phyloP scores from a whole-genome alignment of 257 asterid genomes.

The Cynanchum wilfordii region DNA sequence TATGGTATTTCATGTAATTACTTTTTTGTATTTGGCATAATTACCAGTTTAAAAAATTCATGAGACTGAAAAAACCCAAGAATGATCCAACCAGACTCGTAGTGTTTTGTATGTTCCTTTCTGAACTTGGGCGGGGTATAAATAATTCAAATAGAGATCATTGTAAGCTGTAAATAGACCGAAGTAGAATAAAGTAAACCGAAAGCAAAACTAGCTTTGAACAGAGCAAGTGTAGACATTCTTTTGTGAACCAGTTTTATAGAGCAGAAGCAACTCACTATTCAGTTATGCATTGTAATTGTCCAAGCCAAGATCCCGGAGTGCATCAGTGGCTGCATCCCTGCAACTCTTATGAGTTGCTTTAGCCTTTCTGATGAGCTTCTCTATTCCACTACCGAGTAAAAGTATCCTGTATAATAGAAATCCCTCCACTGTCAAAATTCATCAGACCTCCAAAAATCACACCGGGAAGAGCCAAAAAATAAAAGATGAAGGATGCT shows the following conservation, averaged over 20 bases:
- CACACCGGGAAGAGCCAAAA: background rate
- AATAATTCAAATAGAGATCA: too few species aligned
- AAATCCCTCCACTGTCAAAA: background rate
- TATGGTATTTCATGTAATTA: too few species aligned
- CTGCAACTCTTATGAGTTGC: constrained; percentile 71
- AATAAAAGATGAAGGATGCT: background rate
- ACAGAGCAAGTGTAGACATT: background rate
- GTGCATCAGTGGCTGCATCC: constrained; percentile 83
- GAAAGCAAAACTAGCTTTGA: too few species aligned
- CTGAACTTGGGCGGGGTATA: too few species aligned
- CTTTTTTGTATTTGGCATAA: too few species aligned
- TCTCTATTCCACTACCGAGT: constrained; percentile 68
- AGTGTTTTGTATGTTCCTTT: too few species aligned
- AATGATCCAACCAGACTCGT: too few species aligned
- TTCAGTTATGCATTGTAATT: constrained; percentile 46
- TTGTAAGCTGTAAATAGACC: too few species aligned
- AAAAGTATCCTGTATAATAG: constrained; percentile 50
- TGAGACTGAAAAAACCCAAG: too few species aligned
- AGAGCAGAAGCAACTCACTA: background rate
- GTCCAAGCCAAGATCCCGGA: constrained; percentile 77
- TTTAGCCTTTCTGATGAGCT: constrained; percentile 62
- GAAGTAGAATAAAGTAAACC: too few species aligned
- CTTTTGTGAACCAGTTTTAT: background rate
- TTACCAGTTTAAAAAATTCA: too few species aligned
- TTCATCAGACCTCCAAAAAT: background rate